Conservation (phyloP, 2,329 filamentous ascomycete genomes). For the Conoideocrella luteorostrata region DNA sequence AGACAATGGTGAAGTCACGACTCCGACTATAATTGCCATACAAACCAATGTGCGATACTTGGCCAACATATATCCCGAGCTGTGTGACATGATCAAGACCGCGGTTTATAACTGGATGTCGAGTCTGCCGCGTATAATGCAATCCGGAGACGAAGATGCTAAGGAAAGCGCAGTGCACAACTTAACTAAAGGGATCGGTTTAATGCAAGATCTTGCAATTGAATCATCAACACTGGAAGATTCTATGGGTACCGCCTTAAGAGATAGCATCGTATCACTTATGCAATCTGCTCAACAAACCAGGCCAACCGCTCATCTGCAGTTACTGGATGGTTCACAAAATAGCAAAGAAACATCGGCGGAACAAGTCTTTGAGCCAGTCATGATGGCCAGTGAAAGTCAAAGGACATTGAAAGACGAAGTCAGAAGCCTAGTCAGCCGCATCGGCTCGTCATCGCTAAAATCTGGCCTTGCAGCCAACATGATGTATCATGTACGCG, state of each 20-base stretch:
- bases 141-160: constrained; percentile 70
- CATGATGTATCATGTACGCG: constrained; percentile 58
- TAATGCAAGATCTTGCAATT: constrained; percentile 57
- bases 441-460: constrained; percentile 50
- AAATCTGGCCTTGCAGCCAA: constrained; percentile 56
- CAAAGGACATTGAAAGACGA: constrained; percentile 56
- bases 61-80: constrained; percentile 52
- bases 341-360: constrained; percentile 10
- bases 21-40: constrained; percentile 20
- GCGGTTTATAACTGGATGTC: constrained; percentile 76
- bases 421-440: constrained; percentile 51
- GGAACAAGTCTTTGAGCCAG: constrained; percentile 43
- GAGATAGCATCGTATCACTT: constrained; percentile 61
- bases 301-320: constrained; percentile 17
- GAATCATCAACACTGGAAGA: constrained; percentile 62
- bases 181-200: constrained; percentile 64
- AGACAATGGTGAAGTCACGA: constrained; percentile 38
- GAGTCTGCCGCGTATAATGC: constrained; percentile 75
- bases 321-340: constrained; percentile 20
- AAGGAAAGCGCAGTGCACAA: constrained; percentile 69
- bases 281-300: constrained; percentile 19
- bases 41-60: constrained; percentile 54
- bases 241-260: constrained; percentile 59
- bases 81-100: constrained; percentile 60
- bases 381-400: constrained; percentile 58